Conservation (phyloP, 2,329 filamentous ascomycete genomes). For the Hypoxylon sp. region DNA sequence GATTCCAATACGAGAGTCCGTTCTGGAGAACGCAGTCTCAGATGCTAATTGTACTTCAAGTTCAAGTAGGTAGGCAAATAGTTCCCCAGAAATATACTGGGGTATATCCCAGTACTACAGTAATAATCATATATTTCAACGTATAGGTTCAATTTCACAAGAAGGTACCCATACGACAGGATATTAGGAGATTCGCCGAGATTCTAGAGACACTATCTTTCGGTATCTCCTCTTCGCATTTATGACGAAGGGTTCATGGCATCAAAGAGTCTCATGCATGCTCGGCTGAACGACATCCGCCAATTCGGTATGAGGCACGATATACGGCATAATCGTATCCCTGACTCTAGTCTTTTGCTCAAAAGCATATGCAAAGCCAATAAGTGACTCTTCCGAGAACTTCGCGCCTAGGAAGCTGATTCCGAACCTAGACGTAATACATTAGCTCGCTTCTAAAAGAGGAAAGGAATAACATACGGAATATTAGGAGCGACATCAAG, state of each 20-base stretch:
- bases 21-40: no score
- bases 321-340: slow-evolving; percentile 48
- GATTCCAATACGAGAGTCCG: no score
- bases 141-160: neutral
- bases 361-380: slow-evolving; percentile 76
- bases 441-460: neutral
- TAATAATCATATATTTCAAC: neutral
- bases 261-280: neutral
- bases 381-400: slow-evolving; percentile 72
- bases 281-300: slow-evolving; percentile 10
- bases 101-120: no score
- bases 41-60: no score
- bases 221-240: neutral
- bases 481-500: slow-evolving; percentile 61
- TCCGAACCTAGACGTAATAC: slow-evolving; percentile 60
- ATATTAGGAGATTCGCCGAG: neutral
- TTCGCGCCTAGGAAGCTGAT: slow-evolving; percentile 71
- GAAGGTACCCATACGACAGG: neutral
- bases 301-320: slow-evolving; percentile 53
- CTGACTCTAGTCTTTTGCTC: slow-evolving; percentile 67
- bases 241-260: neutral
- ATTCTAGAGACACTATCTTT: neutral
- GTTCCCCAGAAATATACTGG: no score
- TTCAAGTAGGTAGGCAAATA: no score
- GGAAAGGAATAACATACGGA: neutral